These are phyloP conservation scores for Arthrobotrys conoides DNA, from an alignment of 2,329 filamentous ascomycete species.

Conservation along the genomic window DNA sequence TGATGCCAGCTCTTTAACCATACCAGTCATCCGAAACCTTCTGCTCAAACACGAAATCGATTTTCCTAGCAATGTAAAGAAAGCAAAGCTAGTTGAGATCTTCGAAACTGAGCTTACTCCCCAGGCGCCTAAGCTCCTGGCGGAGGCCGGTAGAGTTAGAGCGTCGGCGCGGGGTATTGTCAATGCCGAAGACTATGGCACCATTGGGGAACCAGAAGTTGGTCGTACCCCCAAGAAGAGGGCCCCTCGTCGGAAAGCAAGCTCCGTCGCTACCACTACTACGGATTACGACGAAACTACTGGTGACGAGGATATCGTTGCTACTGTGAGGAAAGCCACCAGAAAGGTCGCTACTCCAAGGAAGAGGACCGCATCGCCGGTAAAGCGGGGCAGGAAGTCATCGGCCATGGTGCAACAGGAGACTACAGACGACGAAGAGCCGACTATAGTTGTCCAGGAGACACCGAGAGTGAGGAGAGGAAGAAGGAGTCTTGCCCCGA, in stretches of 20 bases:
- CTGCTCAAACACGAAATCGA: slow-evolving; percentile 88
- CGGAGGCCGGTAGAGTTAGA: slow-evolving; percentile 82
- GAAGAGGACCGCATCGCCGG: slow-evolving; percentile 50
- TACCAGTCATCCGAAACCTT: slow-evolving; percentile 90
- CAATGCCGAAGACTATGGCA: slow-evolving; percentile 71
- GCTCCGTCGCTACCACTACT: slow-evolving; percentile 70
- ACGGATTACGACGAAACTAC: slow-evolving; percentile 72
- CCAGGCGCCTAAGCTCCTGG: slow-evolving; percentile 81
- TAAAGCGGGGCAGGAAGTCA: slow-evolving; percentile 56
- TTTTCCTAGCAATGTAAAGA: slow-evolving; percentile 88
- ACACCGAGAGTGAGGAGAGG: slow-evolving; percentile 51
- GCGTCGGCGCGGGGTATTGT: slow-evolving; percentile 89
- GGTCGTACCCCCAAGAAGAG: slow-evolving; percentile 61
- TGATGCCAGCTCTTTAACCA: slow-evolving; percentile 84
- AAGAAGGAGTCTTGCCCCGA: slow-evolving; percentile 63
- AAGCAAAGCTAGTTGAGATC: slow-evolving; percentile 85
- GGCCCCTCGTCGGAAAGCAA: slow-evolving; percentile 74
- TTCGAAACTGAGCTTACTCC: slow-evolving; percentile 85
- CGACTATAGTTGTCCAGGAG: slow-evolving; percentile 19
- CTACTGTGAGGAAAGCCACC: slow-evolving; percentile 30
- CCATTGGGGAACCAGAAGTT: slow-evolving; percentile 63
- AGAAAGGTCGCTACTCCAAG: slow-evolving; percentile 64
- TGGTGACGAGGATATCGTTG: slow-evolving; percentile 46
- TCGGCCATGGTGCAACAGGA: slow-evolving; percentile 36
- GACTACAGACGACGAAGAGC: slow-evolving; percentile 40